Conservation (phyloP, 305 asterid species). For the Solanum hybrid region DNA sequence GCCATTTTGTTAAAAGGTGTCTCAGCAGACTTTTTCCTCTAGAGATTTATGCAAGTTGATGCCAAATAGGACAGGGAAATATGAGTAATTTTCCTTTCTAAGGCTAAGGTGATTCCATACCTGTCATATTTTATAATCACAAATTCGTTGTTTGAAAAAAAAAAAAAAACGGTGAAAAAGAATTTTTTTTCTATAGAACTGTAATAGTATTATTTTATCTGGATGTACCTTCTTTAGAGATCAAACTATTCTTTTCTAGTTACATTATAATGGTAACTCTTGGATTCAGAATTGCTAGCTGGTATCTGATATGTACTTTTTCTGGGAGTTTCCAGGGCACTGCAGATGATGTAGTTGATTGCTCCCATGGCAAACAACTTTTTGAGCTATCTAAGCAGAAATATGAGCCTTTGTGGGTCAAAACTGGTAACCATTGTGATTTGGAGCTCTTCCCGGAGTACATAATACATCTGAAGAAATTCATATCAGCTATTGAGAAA, state of each 20-base stretch:
- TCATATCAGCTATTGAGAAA: constrained; percentile 71
- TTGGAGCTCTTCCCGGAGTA: constrained; percentile 88
- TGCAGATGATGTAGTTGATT: constrained; percentile 87
- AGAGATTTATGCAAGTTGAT: background rate
- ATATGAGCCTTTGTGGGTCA: constrained; percentile 87
- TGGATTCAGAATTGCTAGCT: background rate
- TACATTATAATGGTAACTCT: background rate
- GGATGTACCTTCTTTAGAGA: background rate
- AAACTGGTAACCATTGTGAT: constrained; percentile 92
- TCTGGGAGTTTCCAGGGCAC: constrained; percentile 41
- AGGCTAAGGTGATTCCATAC: background rate
- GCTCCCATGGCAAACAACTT: constrained; percentile 84
- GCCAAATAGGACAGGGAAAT: background rate
- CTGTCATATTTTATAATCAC: background rate
- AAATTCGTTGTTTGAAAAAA: background rate
- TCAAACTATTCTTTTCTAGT: background rate
- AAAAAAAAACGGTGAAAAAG: background rate
- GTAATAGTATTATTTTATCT: background rate
- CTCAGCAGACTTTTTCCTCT: background rate
- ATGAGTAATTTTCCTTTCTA: background rate
- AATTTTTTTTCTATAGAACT: background rate
- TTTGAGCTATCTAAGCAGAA: constrained; percentile 86
- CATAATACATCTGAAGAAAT: constrained; percentile 81
- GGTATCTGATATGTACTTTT: background rate
- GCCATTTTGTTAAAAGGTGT: background rate